A percentile compares a stretch with the other conserved stretches of the same genome.
phyloP scores from a whole-genome alignment of 2,329 filamentous ascomycete species.

The Trichoderma sp. region DNA sequence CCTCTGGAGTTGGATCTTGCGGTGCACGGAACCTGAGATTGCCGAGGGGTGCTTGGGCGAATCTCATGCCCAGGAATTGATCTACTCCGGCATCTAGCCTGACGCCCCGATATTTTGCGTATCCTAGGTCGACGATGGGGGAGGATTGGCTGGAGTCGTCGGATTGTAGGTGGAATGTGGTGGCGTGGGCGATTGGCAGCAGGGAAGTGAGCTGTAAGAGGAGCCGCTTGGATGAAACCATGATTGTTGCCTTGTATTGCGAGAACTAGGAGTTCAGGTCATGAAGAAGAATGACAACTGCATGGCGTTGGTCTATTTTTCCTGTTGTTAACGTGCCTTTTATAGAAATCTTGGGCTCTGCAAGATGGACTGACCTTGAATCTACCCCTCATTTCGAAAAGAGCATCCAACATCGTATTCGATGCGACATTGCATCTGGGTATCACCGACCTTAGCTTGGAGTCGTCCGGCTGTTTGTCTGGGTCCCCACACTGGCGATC shows the following conservation, averaged over 20 bases:
- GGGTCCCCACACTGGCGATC: neutral
- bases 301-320: neutral
- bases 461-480: neutral
- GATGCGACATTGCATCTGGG: constrained; percentile 1
- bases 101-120: constrained; percentile 44
- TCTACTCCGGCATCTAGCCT: constrained; percentile 39
- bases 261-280: neutral
- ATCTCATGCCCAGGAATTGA: constrained; percentile 49
- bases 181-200: neutral
- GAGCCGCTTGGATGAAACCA: neutral
- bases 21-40: constrained; percentile 52
- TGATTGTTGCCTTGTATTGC: neutral
- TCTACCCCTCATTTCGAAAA: neutral
- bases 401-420: neutral
- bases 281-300: neutral
- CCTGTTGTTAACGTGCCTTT: neutral
- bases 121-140: constrained; percentile 38
- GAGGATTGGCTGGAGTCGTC: neutral
- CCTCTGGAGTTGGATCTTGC: constrained; percentile 37
- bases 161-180: neutral
- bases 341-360: neutral
- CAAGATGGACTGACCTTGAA: neutral
- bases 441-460: neutral
- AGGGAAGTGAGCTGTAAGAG: neutral
- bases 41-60: constrained; percentile 49